Percentiles rank a stretch among this genome's conserved stretches.
These are phyloP conservation scores for Alternaria metachromatica DNA, from an alignment of 2,329 filamentous ascomycete genomes.

Conservation along the genomic window DNA sequence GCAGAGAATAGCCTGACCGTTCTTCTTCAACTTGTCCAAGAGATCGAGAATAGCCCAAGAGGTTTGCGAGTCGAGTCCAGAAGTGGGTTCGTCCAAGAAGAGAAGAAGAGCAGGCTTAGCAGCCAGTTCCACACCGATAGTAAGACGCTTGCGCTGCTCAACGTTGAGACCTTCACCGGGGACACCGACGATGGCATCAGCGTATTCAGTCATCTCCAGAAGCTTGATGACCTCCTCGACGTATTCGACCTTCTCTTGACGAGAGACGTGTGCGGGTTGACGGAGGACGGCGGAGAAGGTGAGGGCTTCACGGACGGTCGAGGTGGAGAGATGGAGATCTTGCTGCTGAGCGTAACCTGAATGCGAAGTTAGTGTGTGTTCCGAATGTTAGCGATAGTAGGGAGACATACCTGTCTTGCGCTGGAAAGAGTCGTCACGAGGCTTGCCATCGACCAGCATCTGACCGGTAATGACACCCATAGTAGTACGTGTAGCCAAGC, in stretches of 20 bases:
- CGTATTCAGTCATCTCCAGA: slow-evolving; percentile 87
- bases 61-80: slow-evolving; percentile 90
- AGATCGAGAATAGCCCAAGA: slow-evolving; percentile 91
- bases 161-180: slow-evolving; percentile 79
- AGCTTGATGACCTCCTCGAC: slow-evolving; percentile 91
- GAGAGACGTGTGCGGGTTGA: slow-evolving; percentile 76
- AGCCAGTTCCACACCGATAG: slow-evolving; percentile 94
- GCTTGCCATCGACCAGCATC: slow-evolving; percentile 80
- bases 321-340: slow-evolving; percentile 84
- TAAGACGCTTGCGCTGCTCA: slow-evolving; percentile 76
- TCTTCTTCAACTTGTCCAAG: slow-evolving; percentile 86
- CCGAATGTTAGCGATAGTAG: not conserved
- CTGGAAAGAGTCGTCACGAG: slow-evolving; percentile 82
- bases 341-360: slow-evolving; percentile 83
- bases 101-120: slow-evolving; percentile 89
- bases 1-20: slow-evolving; percentile 85
- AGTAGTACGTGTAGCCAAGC: slow-evolving; percentile 81
- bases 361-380: not conserved
- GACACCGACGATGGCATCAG: slow-evolving; percentile 88
- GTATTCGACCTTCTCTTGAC: slow-evolving; percentile 81
- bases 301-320: slow-evolving; percentile 87
- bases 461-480: slow-evolving; percentile 89
- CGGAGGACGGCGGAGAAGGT: slow-evolving; percentile 85
- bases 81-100: slow-evolving; percentile 94
- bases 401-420: slow-evolving; percentile 73